Evolutionary conservation across 768 basidiomycete species (phyloP).

Genomic region (Kwoniella sp.): DNA sequence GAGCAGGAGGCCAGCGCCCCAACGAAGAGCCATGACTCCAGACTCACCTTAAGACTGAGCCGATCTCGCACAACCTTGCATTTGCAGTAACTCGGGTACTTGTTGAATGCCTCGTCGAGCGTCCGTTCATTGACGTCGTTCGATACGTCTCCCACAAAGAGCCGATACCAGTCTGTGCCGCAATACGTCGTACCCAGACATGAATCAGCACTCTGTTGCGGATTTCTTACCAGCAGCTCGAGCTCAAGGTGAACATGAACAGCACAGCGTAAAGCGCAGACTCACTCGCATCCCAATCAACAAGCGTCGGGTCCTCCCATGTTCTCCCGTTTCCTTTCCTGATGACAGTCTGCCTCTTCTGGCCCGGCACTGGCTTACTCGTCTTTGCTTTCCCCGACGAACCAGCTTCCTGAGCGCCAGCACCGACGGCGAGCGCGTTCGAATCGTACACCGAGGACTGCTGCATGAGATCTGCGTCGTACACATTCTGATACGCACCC

Average conservation of each 20-base stretch:
- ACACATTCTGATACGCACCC: slow-evolving; percentile 27
- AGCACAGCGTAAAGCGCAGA: slow-evolving; percentile 20
- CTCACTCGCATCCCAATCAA: slow-evolving; percentile 97
- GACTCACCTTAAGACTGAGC: slow-evolving; percentile 80
- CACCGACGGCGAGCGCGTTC: slow-evolving; percentile 11
- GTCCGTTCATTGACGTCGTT: slow-evolving; percentile 98
- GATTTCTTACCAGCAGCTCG: no score
- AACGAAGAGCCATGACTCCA: no score
- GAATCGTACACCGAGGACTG: slow-evolving; percentile 44
- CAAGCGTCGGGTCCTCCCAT: slow-evolving; percentile 96
- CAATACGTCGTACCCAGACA: no score
- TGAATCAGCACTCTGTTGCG: no score
- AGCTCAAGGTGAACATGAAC: not conserved
- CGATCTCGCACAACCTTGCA: slow-evolving; percentile 93
- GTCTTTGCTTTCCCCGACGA: slow-evolving; percentile 11
- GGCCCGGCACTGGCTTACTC: slow-evolving; percentile 14
- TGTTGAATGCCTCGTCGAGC: slow-evolving; percentile 86
- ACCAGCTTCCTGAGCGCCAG: not conserved
- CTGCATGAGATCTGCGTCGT: slow-evolving; percentile 39
- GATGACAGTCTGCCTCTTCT: slow-evolving; percentile 86
- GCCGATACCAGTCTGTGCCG: slow-evolving; percentile 83
- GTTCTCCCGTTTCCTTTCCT: slow-evolving; percentile 94
- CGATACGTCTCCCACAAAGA: slow-evolving; percentile 96
- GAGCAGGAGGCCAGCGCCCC: no score
- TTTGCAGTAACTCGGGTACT: slow-evolving; percentile 90